These are phyloP conservation scores for Acrocalymma vagum DNA, from an alignment of 2,329 filamentous ascomycete genomes.

Conservation along the genomic window DNA sequence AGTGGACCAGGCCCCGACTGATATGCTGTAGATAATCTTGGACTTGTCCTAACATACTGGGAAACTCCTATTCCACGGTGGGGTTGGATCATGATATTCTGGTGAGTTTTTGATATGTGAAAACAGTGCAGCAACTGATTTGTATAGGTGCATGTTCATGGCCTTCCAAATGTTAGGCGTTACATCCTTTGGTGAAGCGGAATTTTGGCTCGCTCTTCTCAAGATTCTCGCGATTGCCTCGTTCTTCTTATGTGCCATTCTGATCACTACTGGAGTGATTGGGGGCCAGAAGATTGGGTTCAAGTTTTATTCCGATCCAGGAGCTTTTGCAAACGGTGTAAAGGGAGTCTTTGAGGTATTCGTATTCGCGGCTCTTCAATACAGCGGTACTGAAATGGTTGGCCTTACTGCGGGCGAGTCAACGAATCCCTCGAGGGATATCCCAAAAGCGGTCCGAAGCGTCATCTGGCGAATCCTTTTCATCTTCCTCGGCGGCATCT, in stretches of 20 bases:
- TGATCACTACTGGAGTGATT: conserved; percentile 19
- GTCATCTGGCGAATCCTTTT: conserved; percentile 23
- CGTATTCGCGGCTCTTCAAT: conserved; percentile 22
- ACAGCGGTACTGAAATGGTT: conserved; percentile 26
- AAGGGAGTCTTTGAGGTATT: conserved; percentile 25
- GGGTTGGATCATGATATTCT: too few species aligned
- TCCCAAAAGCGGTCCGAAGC: conserved; percentile 14
- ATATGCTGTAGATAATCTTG: too few species aligned
- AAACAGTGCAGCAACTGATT: too few species aligned
- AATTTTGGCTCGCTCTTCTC: conserved; percentile 9
- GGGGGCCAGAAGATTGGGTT: conserved; percentile 24
- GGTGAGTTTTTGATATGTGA: too few species aligned
- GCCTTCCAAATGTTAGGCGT: too few species aligned
- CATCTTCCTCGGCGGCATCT: conserved; percentile 17
- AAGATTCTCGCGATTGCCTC: conserved; percentile 20
- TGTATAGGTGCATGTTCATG: too few species aligned
- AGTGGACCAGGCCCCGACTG: too few species aligned
- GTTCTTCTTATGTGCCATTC: conserved; percentile 26
- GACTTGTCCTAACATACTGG: too few species aligned
- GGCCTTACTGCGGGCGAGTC: conserved; percentile 20
- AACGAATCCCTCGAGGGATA: conserved; percentile 11
- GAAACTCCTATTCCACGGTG: too few species aligned
- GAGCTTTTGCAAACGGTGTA: conserved; percentile 24
- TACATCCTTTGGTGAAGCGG: too few species aligned
- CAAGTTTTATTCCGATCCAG: conserved; percentile 21